Conservation (phyloP, 140 eudicot genomes). For the Flaveria floridana region DNA sequence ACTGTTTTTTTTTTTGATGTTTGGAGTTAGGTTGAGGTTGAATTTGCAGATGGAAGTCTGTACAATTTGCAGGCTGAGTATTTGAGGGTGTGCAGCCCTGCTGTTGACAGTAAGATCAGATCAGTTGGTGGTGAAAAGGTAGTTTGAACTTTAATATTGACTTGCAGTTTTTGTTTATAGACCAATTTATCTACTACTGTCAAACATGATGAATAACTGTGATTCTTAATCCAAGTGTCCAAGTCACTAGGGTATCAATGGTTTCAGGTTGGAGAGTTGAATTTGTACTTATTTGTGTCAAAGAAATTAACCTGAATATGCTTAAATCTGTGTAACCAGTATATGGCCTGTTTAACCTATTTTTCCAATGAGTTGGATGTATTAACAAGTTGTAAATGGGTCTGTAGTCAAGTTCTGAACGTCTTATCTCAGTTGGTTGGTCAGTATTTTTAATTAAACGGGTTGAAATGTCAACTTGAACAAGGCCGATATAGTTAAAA, state of each 20-base stretch:
- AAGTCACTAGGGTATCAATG: background rate
- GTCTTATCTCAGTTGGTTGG: background rate
- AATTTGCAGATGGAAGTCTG: constrained; percentile 53
- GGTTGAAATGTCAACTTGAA: background rate
- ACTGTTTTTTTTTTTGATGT: background rate
- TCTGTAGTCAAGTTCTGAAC: background rate
- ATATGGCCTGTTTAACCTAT: background rate
- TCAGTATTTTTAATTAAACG: background rate
- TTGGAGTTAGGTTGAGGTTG: constrained; percentile 70
- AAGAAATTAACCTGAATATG: background rate
- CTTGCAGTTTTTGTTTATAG: background rate
- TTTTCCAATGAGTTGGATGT: background rate
- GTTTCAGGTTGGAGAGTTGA: background rate
- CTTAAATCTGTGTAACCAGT: background rate
- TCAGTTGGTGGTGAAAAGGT: constrained; percentile 94
- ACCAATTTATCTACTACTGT: background rate
- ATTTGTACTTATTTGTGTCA: background rate
- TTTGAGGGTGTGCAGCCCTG: constrained; percentile 76
- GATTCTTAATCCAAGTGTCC: no score
- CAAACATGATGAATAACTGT: background rate
- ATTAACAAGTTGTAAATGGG: background rate
- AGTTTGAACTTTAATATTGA: background rate
- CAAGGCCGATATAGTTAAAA: background rate
- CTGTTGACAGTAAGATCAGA: constrained; percentile 92
- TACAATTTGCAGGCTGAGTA: constrained; percentile 70